Evolutionary conservation across 2,329 filamentous ascomycete species (phyloP), one percentile per base, ranked within the genome.

Genomic region (Fusarium lateritium): DNA sequence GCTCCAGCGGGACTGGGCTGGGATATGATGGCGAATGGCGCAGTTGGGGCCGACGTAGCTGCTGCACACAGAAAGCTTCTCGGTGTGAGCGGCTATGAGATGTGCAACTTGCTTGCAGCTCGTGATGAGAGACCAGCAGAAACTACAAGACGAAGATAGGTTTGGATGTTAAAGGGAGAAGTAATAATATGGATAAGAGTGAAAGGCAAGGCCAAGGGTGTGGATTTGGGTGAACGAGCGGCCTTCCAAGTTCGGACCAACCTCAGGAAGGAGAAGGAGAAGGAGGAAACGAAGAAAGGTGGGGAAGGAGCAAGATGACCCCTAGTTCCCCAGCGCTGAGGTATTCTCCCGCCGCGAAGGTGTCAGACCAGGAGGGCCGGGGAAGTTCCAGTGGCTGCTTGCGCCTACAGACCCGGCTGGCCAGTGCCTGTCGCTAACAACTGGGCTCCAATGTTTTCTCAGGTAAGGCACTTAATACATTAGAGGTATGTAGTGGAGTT

Each of bases 251-350:
- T 65, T 65, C 53, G 43, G 53, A 46, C 57, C 65, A 53, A 60
- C 52, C 36, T 42, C 60, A 72, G 52, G 52, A 58, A 59, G 61
- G 55, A 51, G 63, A 60, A 72, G 66, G 67, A 63, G 69, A 64
- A 60, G 52, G 46, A 62, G 66, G 60, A 65, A 65, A 63, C 61
- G 61, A 69, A 65, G 58, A 73, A 70, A 49, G 69, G 73, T 75
- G 73, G 73, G 57, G 73, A 71, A 75, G 67, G 62, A 74, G 56
- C 40, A 62, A 53, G 47, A 52, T 62, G 62, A 51, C 65, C 66
- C 66, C 66, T 61, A 55, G 56, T 65, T 54, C 56, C 36, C 65
- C 33, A 62, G 67, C 31, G 26, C 66, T 67, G 51, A 63, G 51
- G 60, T 54, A 60, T 60, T 65, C 53, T 67, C 51, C 51, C 19